These are phyloP conservation scores for Dactylellina cionopaga DNA, from an alignment of 2,329 filamentous ascomycete species.

Conservation along the genomic window DNA sequence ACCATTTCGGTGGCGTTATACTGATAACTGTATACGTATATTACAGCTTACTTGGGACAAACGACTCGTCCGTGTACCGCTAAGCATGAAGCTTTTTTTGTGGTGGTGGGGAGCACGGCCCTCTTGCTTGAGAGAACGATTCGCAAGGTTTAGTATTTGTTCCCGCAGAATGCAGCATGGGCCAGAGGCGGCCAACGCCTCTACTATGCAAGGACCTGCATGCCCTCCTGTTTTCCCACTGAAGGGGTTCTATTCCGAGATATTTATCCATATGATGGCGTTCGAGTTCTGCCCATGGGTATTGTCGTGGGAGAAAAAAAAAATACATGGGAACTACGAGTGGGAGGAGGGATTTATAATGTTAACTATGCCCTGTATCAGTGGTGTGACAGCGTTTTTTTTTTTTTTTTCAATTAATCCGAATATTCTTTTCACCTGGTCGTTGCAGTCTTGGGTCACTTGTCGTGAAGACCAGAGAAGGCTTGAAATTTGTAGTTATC, in stretches of 20 bases:
- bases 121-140: no score
- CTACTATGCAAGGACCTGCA: conserved; percentile 34
- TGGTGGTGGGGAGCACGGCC: background rate
- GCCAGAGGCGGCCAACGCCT: conserved; percentile 42
- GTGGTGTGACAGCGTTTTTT: conserved; percentile 3
- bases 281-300: conserved; percentile 25
- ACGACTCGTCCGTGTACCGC: no score
- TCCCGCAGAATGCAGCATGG: conserved; percentile 29
- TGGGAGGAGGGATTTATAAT: conserved; percentile 50
- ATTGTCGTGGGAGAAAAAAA: conserved; percentile 13
- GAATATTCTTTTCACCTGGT: conserved; percentile 8
- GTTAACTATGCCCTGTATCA: conserved; percentile 27
- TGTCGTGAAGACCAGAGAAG: background rate
- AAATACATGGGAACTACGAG: conserved; percentile 2
- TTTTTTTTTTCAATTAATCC: conserved; percentile 50
- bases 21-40: no score
- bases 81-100: no score
- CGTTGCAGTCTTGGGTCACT: background rate
- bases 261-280: conserved; percentile 49
- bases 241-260: conserved; percentile 38
- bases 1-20: no score
- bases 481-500: background rate
- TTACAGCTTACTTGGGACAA: no score
- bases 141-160: no score
- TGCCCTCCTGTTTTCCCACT: conserved; percentile 24